These are phyloP conservation scores for Cladosporium colombiae DNA, from an alignment of 2,329 filamentous ascomycete species.

Conservation along the genomic window DNA sequence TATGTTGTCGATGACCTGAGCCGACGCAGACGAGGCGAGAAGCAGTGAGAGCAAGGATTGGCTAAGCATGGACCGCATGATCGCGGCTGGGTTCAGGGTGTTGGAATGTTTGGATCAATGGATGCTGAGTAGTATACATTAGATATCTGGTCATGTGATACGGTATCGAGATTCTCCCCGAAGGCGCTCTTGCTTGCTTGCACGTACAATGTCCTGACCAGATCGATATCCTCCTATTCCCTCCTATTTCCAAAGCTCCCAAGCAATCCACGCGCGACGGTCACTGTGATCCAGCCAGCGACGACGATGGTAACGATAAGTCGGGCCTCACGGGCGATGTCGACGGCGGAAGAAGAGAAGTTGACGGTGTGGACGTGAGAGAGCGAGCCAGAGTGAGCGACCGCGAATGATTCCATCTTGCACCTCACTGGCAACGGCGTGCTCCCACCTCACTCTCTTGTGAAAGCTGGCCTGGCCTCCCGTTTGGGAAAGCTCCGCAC, in stretches of 20 bases:
- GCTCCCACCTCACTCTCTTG: neutral
- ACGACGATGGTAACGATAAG: slow-evolving; percentile 53
- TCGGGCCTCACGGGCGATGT: slow-evolving; percentile 54
- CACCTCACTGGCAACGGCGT: neutral
- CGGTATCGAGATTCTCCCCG: neutral
- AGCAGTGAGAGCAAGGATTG: slow-evolving; percentile 30
- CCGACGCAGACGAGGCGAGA: slow-evolving; percentile 27
- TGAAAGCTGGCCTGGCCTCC: slow-evolving; percentile 3
- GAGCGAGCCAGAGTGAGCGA: slow-evolving; percentile 38
- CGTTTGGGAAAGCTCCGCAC: slow-evolving; percentile 7
- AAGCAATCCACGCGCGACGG: slow-evolving; percentile 28
- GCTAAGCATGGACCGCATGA: slow-evolving; percentile 16
- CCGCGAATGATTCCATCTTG: slow-evolving; percentile 37
- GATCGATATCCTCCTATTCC: slow-evolving; percentile 17
- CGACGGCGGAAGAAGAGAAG: slow-evolving; percentile 51
- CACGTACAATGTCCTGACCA: slow-evolving; percentile 1
- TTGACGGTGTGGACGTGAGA: slow-evolving; percentile 54
- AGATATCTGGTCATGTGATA: neutral
- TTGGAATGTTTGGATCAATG: slow-evolving; percentile 2
- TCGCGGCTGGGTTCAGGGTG: slow-evolving; percentile 2
- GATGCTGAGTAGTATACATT: slow-evolving; percentile 1
- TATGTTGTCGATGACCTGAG: slow-evolving; percentile 42
- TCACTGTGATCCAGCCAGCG: slow-evolving; percentile 36
- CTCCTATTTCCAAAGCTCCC: slow-evolving; percentile 25
- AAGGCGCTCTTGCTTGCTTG: neutral